phyloP scores from a whole-genome alignment of 352 stramenopile genomes.

The Phytophthora syringae region DNA sequence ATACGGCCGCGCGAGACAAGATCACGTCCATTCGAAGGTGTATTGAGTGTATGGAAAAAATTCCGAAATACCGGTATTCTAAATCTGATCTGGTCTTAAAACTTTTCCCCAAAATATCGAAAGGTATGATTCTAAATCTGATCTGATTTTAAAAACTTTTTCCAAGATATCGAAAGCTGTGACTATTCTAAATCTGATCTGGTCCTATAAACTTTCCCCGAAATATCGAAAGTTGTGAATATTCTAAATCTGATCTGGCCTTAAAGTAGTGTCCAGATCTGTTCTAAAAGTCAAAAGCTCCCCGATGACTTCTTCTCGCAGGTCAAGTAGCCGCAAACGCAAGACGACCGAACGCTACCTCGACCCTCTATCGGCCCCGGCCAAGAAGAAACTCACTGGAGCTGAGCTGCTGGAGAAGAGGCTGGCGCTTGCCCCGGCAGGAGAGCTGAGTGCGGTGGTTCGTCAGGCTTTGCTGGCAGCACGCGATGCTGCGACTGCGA shows the following conservation, averaged over 20 bases:
- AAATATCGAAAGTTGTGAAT: neutral
- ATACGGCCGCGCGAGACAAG: neutral
- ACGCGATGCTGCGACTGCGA: neutral
- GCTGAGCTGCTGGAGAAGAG: neutral
- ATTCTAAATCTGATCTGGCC: no score
- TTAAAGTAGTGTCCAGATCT: no score
- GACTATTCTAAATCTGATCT: no score
- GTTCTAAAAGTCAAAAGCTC: no score
- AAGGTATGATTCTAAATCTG: no score
- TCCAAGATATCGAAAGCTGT: neutral
- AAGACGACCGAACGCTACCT: neutral
- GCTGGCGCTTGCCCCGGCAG: neutral
- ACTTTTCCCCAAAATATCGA: no score
- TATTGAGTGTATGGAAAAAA: no score
- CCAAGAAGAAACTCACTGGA: neutral
- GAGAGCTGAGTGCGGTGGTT: neutral
- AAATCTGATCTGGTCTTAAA: no score
- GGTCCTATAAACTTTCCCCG: neutral
- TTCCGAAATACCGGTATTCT: no score
- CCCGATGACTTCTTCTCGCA: no score
- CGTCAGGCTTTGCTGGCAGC: neutral
- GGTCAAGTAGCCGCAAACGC: neutral
- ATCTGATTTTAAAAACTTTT: neutral
- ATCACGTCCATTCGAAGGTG: neutral
- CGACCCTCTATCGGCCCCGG: neutral